Evolutionary conservation across 139 green algal species (phyloP).

Genomic region (Ettlia oleoabundans): DNA sequence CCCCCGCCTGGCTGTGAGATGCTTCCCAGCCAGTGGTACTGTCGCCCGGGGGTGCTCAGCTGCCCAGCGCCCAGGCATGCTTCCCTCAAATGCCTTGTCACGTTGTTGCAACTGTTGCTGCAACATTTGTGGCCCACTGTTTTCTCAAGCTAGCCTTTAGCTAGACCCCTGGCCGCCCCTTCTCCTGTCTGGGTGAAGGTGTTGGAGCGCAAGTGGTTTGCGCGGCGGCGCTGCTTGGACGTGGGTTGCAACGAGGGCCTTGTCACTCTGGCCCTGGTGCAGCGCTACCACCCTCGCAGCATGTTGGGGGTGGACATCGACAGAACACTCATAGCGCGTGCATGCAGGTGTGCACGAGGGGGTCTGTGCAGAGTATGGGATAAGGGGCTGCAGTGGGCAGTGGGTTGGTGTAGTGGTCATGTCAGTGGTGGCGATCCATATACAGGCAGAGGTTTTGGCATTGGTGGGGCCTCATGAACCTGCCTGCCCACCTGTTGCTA

Average conservation of each 20-base stretch:
- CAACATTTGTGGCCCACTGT: no score
- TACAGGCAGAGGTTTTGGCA: no score
- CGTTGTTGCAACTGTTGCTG: no score
- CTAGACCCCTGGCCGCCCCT: not conserved
- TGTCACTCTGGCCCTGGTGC: conserved; percentile 81
- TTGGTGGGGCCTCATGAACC: no score
- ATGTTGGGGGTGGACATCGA: conserved; percentile 93
- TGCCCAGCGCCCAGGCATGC: no score
- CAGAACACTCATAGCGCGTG: conserved; percentile 63
- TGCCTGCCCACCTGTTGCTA: no score
- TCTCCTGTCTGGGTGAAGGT: conserved; percentile 27
- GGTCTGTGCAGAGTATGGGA: not conserved
- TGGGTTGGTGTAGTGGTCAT: not conserved
- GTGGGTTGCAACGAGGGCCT: conserved; percentile 94
- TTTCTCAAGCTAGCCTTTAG: not conserved
- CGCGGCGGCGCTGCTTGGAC: conserved; percentile 74
- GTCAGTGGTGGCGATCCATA: not conserved
- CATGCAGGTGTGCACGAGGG: conserved; percentile 47
- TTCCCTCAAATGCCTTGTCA: no score
- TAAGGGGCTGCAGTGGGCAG: not conserved
- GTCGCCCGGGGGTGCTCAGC: no score
- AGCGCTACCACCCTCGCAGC: conserved; percentile 51
- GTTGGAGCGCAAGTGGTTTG: conserved; percentile 77
- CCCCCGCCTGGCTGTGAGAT: conserved; percentile 50
- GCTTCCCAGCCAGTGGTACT: not conserved